These are phyloP conservation scores for Petunia hybrid DNA, from an alignment of 305 asterid genomes.

Conservation along the genomic window DNA sequence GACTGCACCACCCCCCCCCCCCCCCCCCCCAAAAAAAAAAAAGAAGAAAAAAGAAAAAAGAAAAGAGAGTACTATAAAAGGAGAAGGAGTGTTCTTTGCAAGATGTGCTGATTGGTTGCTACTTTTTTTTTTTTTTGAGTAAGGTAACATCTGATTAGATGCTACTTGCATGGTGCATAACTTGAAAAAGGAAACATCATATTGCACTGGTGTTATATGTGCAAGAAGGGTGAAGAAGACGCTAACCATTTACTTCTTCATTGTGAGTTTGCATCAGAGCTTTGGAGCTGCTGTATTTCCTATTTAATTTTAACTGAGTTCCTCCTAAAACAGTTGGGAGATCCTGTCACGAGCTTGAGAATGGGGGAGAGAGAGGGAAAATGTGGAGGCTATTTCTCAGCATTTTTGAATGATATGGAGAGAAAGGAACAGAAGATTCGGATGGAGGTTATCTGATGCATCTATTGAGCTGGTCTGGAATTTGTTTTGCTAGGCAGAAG, in stretches of 20 bases:
- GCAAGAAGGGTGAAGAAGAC: not conserved
- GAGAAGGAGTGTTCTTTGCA: not conserved
- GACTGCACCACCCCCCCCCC: not conserved
- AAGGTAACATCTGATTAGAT: too few relatives aligned
- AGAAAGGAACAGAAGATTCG: constrained; percentile 23
- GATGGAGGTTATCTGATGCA: constrained; percentile 67
- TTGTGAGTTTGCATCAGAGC: not conserved
- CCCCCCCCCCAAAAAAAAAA: too few relatives aligned
- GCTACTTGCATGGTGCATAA: too few relatives aligned
- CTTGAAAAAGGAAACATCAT: not conserved
- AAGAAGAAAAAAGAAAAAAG: too few relatives aligned
- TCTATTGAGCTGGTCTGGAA: constrained; percentile 83
- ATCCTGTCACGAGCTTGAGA: not conserved
- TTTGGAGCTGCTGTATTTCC: not conserved
- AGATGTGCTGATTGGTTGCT: not conserved
- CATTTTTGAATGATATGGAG: not conserved
- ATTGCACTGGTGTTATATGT: not conserved
- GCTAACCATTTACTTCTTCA: not conserved
- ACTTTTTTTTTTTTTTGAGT: too few relatives aligned
- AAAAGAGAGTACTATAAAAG: too few relatives aligned
- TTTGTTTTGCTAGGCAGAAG: constrained; percentile 72
- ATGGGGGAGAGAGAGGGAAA: not conserved
- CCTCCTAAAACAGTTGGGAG: not conserved
- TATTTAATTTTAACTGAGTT: too few relatives aligned
- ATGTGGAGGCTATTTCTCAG: not conserved